Conservation (phyloP, 1,284 basidiomycete species). For the Thecaphora thlaspeos region DNA sequence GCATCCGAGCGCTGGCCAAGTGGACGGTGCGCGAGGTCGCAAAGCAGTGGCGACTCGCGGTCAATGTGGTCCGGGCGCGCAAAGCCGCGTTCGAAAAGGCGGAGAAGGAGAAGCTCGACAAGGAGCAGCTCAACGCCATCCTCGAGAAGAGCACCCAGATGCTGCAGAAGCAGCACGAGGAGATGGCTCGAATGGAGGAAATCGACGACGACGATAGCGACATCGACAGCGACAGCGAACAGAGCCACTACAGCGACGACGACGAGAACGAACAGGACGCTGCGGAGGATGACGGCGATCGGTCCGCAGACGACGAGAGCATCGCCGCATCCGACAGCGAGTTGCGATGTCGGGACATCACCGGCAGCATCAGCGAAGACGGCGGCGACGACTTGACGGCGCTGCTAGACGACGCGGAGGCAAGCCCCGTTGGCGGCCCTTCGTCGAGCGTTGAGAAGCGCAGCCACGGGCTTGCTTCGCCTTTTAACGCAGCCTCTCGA, state of each 20-base stretch:
- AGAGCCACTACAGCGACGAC: slow-evolving; percentile 12
- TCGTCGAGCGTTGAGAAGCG: too few species aligned
- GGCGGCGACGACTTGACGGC: too few species aligned
- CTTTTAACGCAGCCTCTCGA: too few species aligned
- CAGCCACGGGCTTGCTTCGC: too few species aligned
- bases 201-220: slow-evolving; percentile 12
- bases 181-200: slow-evolving; percentile 39
- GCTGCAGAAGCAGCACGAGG: slow-evolving; percentile 67
- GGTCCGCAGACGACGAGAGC: not conserved
- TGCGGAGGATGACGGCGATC: slow-evolving; percentile 24
- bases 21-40: slow-evolving; percentile 70
- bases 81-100: slow-evolving; percentile 65
- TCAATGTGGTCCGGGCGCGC: slow-evolving; percentile 76
- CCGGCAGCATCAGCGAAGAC: too few species aligned
- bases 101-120: slow-evolving; percentile 70
- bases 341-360: too few species aligned
- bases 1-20: slow-evolving; percentile 70
- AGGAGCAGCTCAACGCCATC: slow-evolving; percentile 84
- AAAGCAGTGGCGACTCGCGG: slow-evolving; percentile 83
- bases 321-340: not conserved
- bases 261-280: slow-evolving; percentile 18
- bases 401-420: too few species aligned
- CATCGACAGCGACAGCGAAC: slow-evolving; percentile 23
- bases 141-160: slow-evolving; percentile 84
- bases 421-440: too few species aligned